Base-by-base conservation (phyloP, 805 yeast genomes). In the Cyberlindnera galapagoensis region DNA sequence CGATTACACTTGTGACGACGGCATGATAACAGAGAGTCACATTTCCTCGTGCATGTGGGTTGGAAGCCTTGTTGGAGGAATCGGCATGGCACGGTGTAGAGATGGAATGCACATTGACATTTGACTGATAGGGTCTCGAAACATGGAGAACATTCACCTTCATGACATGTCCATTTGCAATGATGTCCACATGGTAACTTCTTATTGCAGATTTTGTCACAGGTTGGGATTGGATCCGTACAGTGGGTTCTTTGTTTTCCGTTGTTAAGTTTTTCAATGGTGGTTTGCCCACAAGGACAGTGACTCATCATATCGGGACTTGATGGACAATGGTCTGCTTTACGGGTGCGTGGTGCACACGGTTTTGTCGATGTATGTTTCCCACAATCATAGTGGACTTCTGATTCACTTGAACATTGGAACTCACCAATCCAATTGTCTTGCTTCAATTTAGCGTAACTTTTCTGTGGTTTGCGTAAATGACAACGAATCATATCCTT, bases 201-300 rank as follows among this genome's bases (percentile, higher is more conserved):
- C 52, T 80, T 82, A 5, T 68, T 78, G 56, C 97, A 87, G 0
- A 57, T 56, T 4, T 64, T 48, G 6, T 66, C 76, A 60, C 97
- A 87, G 8, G 78, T 74, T 4, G 95, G 92, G 22, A 86, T 67
- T 1, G 86, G 80, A 42, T 85, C 95, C 2, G 80, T 64, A 57
- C 97, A 87, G 19, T 65, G 57, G 0, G 44, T 45, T 42, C 96
- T 67, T 7, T 51, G 41, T 7, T 57, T 47, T 8, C 26, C 26
- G n/a, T 19, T 20, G 6, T 11, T 11, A 6, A 30, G 21, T 10
- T 62, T 62, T 2, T 50, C 50, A 8, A 79, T 62, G 5, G 50
- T 44, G 3, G 75, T 68, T 47, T 80, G 76, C 2, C 95, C 95
- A 63, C 97, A 87, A 22, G 80, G 81, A 58, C 97, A 87, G 1